Evolutionary conservation across 306 rosid species (phyloP), one percentile per base, ranked within the genome.

Genomic region (Cicer cuneatum): DNA sequence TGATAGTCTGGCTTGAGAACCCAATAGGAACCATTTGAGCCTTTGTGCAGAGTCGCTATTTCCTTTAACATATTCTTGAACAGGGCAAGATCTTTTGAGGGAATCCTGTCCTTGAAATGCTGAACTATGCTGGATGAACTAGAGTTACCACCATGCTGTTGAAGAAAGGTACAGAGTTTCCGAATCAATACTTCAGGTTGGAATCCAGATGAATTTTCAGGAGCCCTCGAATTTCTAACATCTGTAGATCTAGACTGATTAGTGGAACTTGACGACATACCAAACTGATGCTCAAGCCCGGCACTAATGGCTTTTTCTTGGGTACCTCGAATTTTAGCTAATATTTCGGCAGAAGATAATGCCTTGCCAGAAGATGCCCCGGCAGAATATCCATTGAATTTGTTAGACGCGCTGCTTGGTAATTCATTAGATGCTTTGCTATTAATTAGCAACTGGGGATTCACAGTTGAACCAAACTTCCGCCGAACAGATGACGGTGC

Each of bases 1-100:
- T 75, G 83, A 83, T 87, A 94, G n/a, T 88, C 96, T 43, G 96
- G 84, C 84, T 90, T 92, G 74, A 94, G 85, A 82, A 80, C 77
- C 99, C 99, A 94, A 71, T 68, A 15, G 3, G 97, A 89, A 54
- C 93, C 96, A 66, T 78, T 63, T 7, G 83, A 80, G 72, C 80
- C 85, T 83, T 90, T 94, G 74, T 86, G 88, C 61, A 92, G 75
- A 51, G 70, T 81, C 2, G 99, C 97, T 72, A 94, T 92, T 82
- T 94, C 99, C 86, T 92, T 94, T 53, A 94, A 77, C 54, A 94
- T 87, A 89, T 90, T 92, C 90, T 92, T 94, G 74, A 94, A 94
- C 87, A 94, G 60, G n/a, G 97, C 89, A 66, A 94, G 89, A 85
- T 92, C 96, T 21, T 72, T 77, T 0, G 93, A 69, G 37, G 95